These are phyloP conservation scores for Eimeria brunetti DNA, from an alignment of 169 alveolate species.

Conservation along the genomic window DNA sequence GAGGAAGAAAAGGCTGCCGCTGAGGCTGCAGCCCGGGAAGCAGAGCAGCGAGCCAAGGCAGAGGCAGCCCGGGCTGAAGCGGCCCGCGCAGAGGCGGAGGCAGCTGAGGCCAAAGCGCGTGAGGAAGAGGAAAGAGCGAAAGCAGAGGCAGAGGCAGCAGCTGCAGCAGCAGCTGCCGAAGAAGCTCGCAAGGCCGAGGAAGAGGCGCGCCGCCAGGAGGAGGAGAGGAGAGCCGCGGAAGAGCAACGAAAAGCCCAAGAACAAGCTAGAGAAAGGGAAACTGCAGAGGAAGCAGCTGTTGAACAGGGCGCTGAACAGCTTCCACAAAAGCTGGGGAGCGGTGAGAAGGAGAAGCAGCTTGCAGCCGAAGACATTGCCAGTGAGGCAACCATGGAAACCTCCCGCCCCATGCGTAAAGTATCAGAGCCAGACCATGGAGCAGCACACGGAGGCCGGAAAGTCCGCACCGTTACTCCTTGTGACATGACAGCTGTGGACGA, in stretches of 20 bases:
- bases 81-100: constrained; percentile 71
- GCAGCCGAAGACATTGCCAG: constrained; percentile 81
- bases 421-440: constrained; percentile 82
- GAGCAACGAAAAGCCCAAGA: constrained; percentile 66
- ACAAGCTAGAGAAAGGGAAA: constrained; percentile 18
- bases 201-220: constrained; percentile 72
- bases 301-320: constrained; percentile 59
- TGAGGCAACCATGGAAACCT: constrained; percentile 81
- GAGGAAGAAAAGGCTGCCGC: constrained; percentile 78
- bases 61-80: constrained; percentile 74
- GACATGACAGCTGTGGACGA: constrained; percentile 86
- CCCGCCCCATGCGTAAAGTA: constrained; percentile 82
- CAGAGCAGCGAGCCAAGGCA: constrained; percentile 71
- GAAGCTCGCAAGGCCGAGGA: constrained; percentile 72
- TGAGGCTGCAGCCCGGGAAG: constrained; percentile 79
- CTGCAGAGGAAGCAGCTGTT: background rate
- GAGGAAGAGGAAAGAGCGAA: constrained; percentile 75
- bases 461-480: constrained; percentile 85
- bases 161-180: constrained; percentile 50
- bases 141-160: constrained; percentile 82
- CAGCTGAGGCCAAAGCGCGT: constrained; percentile 66
- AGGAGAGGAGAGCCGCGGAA: constrained; percentile 65
- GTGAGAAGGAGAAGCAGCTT: constrained; percentile 73
- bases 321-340: constrained; percentile 77
- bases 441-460: constrained; percentile 81